Evolutionary conservation across 768 basidiomycete species (phyloP), one percentile per base, ranked within the genome.

Genomic region (Calocera cornea): DNA sequence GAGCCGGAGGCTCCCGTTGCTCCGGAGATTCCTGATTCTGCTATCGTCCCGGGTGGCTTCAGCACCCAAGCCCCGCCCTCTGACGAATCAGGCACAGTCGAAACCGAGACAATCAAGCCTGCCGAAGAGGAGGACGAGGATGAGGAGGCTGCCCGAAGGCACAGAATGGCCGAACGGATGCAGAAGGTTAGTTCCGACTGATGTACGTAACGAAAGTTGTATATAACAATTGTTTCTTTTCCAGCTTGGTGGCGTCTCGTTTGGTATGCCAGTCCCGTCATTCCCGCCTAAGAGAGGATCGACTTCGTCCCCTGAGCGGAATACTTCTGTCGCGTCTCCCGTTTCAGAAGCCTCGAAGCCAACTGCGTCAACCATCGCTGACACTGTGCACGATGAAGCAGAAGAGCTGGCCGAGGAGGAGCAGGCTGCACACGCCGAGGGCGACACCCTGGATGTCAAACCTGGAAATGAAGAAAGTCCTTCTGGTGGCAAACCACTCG

Each of bases 131-230:
- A 67, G n/a, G 66, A 60, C 7, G 44, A 67, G 24, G 74, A 76
- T 29, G 77, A 76, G 31, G 83, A 33, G 24, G 65, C 44, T 24
- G 70, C 76, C 1, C 81, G 87, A 63, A 83, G 86, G 29, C 81
- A 81, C 34, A 88, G 88, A 1, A 89, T 97, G 36, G 92, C 93
- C 0, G 92, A 95, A 68, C 83, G 94, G 19, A 95, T 97, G 93
- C 92, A 92, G 0, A 91, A 86, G 72, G 80, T 97, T 0, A 92
- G 94, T 17, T 16, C 54, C 31, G 54, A 60, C 54, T 60, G 54
- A 60, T 60, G 54, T 60, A 60, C 24, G 31, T 60, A 60, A 12
- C 10, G 54, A 29, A n/a, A 33, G 7, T 60, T 16, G 54, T 16
- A 60, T 60, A 60, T 60, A 60, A 60, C 54, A 29, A 22, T 60